These are phyloP conservation scores for Fusarium pseudograminearum DNA, from an alignment of 2,329 filamentous ascomycete genomes.

Conservation along the genomic window DNA sequence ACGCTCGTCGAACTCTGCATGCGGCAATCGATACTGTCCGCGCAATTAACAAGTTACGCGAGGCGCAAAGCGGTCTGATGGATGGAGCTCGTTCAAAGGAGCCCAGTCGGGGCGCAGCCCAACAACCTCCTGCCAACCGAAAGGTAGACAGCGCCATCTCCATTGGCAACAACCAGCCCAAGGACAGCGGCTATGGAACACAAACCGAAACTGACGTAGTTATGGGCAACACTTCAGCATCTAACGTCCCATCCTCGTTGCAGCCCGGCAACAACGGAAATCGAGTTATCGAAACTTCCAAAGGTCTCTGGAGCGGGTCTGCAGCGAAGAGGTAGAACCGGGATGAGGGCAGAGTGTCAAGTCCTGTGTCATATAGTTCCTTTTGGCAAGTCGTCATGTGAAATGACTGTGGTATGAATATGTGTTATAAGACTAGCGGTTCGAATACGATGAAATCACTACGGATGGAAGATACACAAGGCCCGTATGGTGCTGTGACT, in stretches of 20 bases:
- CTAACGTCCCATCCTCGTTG: conserved; percentile 62
- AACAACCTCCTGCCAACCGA: conserved; percentile 37
- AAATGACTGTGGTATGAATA: conserved; percentile 8
- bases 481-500: not conserved
- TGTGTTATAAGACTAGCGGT: conserved; percentile 7
- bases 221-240: conserved; percentile 60
- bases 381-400: not conserved
- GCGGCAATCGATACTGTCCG: conserved; percentile 78
- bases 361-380: not conserved
- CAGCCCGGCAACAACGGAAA: conserved; percentile 67
- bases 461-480: not conserved
- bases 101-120: conserved; percentile 55
- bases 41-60: conserved; percentile 77
- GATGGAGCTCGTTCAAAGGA: conserved; percentile 68
- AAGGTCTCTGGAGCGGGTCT: conserved; percentile 68
- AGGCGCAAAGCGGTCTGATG: conserved; percentile 72
- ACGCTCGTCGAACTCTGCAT: conserved; percentile 75
- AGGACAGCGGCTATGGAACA: conserved; percentile 65
- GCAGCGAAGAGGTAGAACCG: conserved; percentile 45
- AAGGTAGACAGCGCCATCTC: conserved; percentile 62
- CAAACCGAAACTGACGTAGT: conserved; percentile 54
- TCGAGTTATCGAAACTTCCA: conserved; percentile 71
- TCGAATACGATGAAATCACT: conserved; percentile 5
- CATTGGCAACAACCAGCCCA: conserved; percentile 50
- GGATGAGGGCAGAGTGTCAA: not conserved